Percentiles rank a stretch among this genome's conserved stretches.
Evolutionary conservation across 768 basidiomycete species (phyloP).

Genomic region (Candolleomyces eurysporus): DNA sequence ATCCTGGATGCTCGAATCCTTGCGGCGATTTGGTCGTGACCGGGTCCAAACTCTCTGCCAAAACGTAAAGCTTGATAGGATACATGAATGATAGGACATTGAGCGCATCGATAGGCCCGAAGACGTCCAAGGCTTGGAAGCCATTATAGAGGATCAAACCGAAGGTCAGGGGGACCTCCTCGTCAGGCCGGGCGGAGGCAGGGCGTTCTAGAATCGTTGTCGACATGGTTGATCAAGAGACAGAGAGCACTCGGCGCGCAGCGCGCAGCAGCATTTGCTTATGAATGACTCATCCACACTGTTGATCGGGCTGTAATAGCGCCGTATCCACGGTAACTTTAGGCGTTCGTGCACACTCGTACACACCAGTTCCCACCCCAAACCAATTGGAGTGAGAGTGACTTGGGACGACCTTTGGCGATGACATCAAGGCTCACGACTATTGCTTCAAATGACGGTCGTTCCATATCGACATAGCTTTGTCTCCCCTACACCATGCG

Average conservation of each 20-base stretch:
- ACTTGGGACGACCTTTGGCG: neutral
- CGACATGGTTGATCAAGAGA: neutral
- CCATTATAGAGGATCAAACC: conserved; percentile 28
- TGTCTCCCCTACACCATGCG: neutral
- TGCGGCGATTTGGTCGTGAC: conserved; percentile 28
- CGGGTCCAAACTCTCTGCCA: conserved; percentile 29
- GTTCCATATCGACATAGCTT: no score
- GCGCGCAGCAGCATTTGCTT: no score
- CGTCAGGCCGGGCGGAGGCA: conserved; percentile 11
- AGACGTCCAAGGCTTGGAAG: conserved; percentile 35
- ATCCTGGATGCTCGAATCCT: conserved; percentile 13
- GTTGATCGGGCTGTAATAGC: no score
- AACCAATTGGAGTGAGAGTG: neutral
- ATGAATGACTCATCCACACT: no score
- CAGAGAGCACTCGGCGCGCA: neutral
- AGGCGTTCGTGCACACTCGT: neutral
- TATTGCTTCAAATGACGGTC: no score
- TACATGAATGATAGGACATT: conserved; percentile 26
- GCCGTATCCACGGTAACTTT: neutral
- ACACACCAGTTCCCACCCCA: neutral
- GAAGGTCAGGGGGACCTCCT: conserved; percentile 22
- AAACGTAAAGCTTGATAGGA: conserved; percentile 27
- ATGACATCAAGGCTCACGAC: no score
- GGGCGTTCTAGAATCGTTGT: neutral
- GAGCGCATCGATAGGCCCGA: conserved; percentile 33